Percentiles rank a stretch among this genome's conserved stretches.
Evolutionary conservation across 2,329 filamentous ascomycete species (phyloP).

Genomic region (Colletotrichum tanaceti): DNA sequence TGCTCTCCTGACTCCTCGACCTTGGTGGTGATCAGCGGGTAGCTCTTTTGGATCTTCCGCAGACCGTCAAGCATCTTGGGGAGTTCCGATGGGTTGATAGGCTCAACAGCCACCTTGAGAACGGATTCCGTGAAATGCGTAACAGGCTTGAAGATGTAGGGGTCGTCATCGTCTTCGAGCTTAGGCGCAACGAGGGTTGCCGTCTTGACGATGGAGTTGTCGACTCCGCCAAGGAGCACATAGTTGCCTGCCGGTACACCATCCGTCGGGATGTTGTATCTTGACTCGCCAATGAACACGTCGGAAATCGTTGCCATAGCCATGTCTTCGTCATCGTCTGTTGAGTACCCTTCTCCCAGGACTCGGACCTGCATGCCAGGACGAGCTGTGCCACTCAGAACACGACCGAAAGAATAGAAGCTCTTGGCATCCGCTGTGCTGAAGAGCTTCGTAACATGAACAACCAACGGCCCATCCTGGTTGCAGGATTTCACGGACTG

Average conservation of each 20-base stretch:
- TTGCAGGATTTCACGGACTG: conserved; percentile 84
- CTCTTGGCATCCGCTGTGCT: conserved; percentile 89
- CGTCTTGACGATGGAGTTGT: conserved; percentile 98
- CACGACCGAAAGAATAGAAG: conserved; percentile 90
- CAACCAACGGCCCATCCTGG: conserved; percentile 89
- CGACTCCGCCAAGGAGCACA: conserved; percentile 90
- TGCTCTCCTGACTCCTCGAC: conserved; percentile 99
- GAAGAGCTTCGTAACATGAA: conserved; percentile 94
- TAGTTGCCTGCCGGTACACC: conserved; percentile 95
- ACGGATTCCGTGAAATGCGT: conserved; percentile 97
- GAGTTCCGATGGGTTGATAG: conserved; percentile 96
- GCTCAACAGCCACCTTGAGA: conserved; percentile 97
- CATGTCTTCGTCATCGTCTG: conserved; percentile 99
- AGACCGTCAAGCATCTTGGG: conserved; percentile 99
- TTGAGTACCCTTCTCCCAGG: conserved; percentile 92
- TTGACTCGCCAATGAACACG: conserved; percentile 90
- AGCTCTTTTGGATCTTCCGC: conserved; percentile 97
- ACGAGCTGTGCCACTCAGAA: conserved; percentile 90
- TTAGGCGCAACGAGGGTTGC: conserved; percentile 87
- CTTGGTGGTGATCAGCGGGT: conserved; percentile 94
- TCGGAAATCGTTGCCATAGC: conserved; percentile 83
- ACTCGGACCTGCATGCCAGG: conserved; percentile 88
- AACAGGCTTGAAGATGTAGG: conserved; percentile 93
- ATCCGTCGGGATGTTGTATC: conserved; percentile 92
- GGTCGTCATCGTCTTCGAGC: conserved; percentile 88